These are phyloP conservation scores for Areca catechu DNA, from an alignment of 176 grass and related monocot genomes.

Conservation along the genomic window DNA sequence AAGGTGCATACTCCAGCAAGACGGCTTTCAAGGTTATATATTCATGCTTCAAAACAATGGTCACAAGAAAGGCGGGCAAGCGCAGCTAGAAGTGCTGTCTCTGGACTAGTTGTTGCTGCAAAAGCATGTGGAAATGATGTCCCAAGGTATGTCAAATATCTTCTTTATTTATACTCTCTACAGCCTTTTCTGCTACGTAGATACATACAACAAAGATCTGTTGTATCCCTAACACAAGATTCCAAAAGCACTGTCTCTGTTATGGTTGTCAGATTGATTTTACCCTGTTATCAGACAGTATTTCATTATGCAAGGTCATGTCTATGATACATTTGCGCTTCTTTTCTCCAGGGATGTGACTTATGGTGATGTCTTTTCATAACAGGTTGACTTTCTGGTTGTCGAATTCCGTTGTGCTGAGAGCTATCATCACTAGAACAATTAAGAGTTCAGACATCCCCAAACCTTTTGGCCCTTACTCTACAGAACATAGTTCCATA, in stretches of 20 bases:
- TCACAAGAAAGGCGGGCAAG: conserved; percentile 58
- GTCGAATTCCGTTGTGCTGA: conserved; percentile 77
- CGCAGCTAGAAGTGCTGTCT: conserved; percentile 81
- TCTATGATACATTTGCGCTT: too few relatives aligned
- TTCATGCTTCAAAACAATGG: conserved; percentile 60
- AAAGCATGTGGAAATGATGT: conserved; percentile 95
- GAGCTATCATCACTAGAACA: conserved; percentile 64
- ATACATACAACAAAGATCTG: not conserved
- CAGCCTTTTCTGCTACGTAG: not conserved
- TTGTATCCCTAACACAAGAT: too few relatives aligned
- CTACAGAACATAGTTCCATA: conserved; percentile 30
- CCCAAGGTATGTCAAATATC: conserved; percentile 47
- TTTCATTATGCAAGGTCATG: too few relatives aligned
- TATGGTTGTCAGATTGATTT: too few relatives aligned
- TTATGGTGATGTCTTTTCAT: conserved; percentile 20
- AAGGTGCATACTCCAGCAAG: conserved; percentile 94
- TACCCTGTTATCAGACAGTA: not conserved
- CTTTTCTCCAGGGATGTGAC: too few relatives aligned
- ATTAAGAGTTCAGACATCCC: conserved; percentile 30
- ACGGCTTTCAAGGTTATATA: conserved; percentile 67
- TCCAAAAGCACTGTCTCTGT: too few relatives aligned
- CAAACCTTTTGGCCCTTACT: conserved; percentile 18
- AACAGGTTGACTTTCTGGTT: conserved; percentile 94
- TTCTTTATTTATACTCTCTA: conserved; percentile 8
- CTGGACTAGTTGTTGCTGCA: conserved; percentile 78